Evolutionary conservation across 2,329 filamentous ascomycete genomes (phyloP), one percentile per base, ranked within the genome.

Genomic region (Fusarium chlamydosporum): DNA sequence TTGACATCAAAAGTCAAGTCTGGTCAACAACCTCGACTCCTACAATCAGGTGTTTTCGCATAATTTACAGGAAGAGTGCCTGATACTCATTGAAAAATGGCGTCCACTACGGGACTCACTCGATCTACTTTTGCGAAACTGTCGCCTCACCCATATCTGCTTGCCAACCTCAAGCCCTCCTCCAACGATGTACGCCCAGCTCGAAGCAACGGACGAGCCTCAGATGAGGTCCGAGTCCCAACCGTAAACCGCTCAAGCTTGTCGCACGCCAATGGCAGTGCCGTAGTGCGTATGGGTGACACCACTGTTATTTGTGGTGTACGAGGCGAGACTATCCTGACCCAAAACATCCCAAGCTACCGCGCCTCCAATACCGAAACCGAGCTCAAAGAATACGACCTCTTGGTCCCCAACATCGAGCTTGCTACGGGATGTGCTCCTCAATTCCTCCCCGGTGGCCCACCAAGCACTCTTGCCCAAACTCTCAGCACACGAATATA

Each of bases 301-400:
- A 98, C 95, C 2, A 94, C 93, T 1, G 93, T 94, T n/a, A 94
- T 99, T 37, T 97, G 94, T 77, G 96, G 95, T 59, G 89, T 99
- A 20, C 89, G 95, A 43, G 94, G 86, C 53, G 96, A 99, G 81
- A 90, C 97, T 8, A 83, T 99, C 27, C 85, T 90, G 47, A 90
- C 91, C 4, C 85, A 87, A 50, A 89, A 93, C 76, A 92, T 96
- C 61, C 90, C 90, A 47, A 89, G 88, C 72, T 91, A 85, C 79
- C 82, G 90, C 74, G 65, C 80, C 70, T 73, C 78, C 70, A 74
- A 80, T 75, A 64, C 71, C 64, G 68, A 81, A 67, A 73, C 78
- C 54, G 88, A 88, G 77, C 80, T 89, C 56, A 82, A 81, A 62
- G 86, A 89, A 58, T 86, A 89, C 75, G 89, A 93, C 74, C 82